Evolutionary conservation across 2,329 filamentous ascomycete genomes (phyloP), one percentile per base, ranked within the genome.

Genomic region (Xylogone sp.): DNA sequence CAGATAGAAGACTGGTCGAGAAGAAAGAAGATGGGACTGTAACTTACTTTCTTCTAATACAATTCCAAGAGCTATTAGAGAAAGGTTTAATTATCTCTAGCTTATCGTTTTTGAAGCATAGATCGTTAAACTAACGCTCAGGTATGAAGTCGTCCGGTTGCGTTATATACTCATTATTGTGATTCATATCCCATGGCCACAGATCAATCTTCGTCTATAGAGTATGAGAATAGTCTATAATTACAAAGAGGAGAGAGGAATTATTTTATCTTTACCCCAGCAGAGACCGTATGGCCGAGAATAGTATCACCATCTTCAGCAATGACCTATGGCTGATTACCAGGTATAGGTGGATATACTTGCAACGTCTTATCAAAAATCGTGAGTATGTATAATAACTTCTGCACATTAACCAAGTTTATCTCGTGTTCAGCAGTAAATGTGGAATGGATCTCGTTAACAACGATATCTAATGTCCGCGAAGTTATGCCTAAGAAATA

Each of bases 361-460:
- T 68, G 57, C 2, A 72, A 59, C 2, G 54, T 59, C 53, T 72
- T 69, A 12, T 67, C 54, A 3, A 72, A 52, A 12, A 68, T 62
- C 4, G 69, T 68, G 20, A 59, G 45, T 10, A 71, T 58, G 48
- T 72, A 72, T 6, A 54, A 50, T 5, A 68, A 52, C 21, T 61
- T 57, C 19, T 59, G 55, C 3, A 67, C 50, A 10, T 50, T 53
- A 1, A 61, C 55, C 16, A 68, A 54, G 12, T 56, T 67, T 47
- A 71, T 62, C 8, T 69, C 64, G 1, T 62, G 59, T 21, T 64
- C 59, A 21, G 42, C 56, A 1, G 21, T 42, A 56, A 70, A 67
- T 1, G 59, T 49, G 7, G 45, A 43, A 1, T 69, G 63, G 45
- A 72, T 60, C 48, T 71, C 68, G 2, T 58, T 39, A 1, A 45